Conservation (phyloP, 108 stramenopile species). For the Nannochloropsis gaditana region DNA sequence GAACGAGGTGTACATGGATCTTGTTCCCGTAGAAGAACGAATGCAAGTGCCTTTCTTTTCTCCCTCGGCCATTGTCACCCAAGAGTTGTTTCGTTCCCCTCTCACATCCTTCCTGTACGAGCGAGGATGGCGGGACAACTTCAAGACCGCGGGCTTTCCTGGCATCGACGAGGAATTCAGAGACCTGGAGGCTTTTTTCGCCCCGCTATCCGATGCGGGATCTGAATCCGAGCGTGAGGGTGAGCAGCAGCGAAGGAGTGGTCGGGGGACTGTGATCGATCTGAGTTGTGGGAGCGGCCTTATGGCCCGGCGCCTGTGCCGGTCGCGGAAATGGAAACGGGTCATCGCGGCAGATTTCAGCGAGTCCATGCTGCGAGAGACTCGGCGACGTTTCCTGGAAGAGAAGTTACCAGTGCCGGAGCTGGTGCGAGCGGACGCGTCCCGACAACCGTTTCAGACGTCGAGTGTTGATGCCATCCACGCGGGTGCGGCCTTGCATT, state of each 20-base stretch:
- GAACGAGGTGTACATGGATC: background rate
- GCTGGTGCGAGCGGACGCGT: constrained; percentile 78
- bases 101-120: constrained; percentile 82
- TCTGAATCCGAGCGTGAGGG: constrained; percentile 21
- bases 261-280: constrained; percentile 64
- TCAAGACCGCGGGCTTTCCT: constrained; percentile 80
- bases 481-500: constrained; percentile 95
- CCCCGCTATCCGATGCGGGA: background rate
- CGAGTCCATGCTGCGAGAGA: constrained; percentile 78
- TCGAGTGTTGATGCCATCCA: constrained; percentile 70
- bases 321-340: constrained; percentile 62
- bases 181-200: constrained; percentile 69
- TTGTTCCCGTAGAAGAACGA: background rate
- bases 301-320: constrained; percentile 78
- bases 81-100: constrained; percentile 77
- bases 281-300: constrained; percentile 88
- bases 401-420: constrained; percentile 58
- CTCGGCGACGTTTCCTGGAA: constrained; percentile 54
- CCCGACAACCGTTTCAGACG: constrained; percentile 69
- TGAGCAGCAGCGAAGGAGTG: background rate
- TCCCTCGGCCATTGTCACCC: background rate
- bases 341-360: constrained; percentile 88
- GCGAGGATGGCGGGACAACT: constrained; percentile 84
- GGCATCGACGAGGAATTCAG: constrained; percentile 76
- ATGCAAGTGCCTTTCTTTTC: background rate